Conservation (phyloP, 2,329 filamentous ascomycete genomes). For the Colletotrichum kahawae region DNA sequence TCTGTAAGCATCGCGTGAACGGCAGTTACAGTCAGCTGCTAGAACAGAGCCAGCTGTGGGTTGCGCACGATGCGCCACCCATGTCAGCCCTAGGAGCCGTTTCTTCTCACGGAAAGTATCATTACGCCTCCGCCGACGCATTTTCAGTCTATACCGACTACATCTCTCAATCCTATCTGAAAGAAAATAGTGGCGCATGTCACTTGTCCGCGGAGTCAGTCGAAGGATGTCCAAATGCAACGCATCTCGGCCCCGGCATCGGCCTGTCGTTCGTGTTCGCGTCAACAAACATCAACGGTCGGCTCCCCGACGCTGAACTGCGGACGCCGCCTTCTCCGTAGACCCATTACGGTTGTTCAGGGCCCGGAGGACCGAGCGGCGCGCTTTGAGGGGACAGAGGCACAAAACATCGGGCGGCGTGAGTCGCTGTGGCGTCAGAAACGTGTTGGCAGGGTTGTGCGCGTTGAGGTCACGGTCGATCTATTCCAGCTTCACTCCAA, state of each 20-base stretch:
- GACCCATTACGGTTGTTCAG: background rate
- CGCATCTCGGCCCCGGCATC: background rate
- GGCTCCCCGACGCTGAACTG: background rate
- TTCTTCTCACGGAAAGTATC: background rate
- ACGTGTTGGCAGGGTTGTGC: background rate
- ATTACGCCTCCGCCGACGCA: background rate
- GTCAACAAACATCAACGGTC: background rate
- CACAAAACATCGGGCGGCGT: background rate
- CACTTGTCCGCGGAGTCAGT: rapidly evolving
- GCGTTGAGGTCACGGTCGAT: background rate
- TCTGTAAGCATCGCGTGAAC: background rate
- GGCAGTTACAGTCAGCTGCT: background rate
- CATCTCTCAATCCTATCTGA: rapidly evolving
- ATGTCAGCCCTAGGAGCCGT: background rate
- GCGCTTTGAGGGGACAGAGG: background rate
- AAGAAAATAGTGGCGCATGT: background rate
- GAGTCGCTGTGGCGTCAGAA: background rate
- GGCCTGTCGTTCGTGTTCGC: background rate
- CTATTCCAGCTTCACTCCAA: background rate
- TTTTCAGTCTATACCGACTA: background rate
- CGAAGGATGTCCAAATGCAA: background rate
- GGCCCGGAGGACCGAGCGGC: background rate
- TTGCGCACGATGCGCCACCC: background rate
- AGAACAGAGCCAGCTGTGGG: background rate
- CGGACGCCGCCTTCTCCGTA: background rate